Evolutionary conservation across 139 green algal genomes (phyloP), one percentile per base, ranked within the genome.

Genomic region (Zygnema cylindricum): DNA sequence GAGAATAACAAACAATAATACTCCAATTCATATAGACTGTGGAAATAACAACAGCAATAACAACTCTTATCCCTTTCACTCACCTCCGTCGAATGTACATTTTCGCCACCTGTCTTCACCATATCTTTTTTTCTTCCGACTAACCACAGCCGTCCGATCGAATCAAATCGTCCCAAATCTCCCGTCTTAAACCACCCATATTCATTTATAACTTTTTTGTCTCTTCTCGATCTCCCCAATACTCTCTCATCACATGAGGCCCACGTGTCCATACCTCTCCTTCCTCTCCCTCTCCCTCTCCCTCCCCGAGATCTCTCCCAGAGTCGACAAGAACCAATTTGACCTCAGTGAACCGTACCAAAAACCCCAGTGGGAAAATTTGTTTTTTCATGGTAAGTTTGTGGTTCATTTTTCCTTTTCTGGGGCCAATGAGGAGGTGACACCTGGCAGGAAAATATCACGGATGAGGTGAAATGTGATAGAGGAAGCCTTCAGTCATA

Each of bases 21-120:
- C 57, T 25, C 57, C 57, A 25, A 25, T 30, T 30, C 57, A 35
- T 30, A 25, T 30, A 30, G 30, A 25, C 30, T 30, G 30, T 25
- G 57, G 25, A 30, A 73, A 73, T 73, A 30, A 25, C 25, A 25
- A 73, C 57, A 30, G 30, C 30, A 35, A 30, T 30, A 73, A 35
- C 30, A 25, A 73, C 57, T 35, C 57, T 35, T 81, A 40, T 81
- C 35, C 21, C 73, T n/a, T n/a, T n/a, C 21, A 22, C 23, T 40
- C 55, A 96, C 93, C 77, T 96, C 95, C n/a, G 89, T 78, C 0
- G 96, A 95, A 43, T 95, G 86, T 54, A 98, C 96, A 57, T 97
- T 98, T 86, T 98, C 96, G 1, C 96, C 95, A 2, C 96, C 96
- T 16, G 81, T 95, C 93, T 97, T 97, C 40, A 98, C 94, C 89